Evolutionary conservation across 768 basidiomycete genomes (phyloP).

Genomic region (Rickenella mellea): DNA sequence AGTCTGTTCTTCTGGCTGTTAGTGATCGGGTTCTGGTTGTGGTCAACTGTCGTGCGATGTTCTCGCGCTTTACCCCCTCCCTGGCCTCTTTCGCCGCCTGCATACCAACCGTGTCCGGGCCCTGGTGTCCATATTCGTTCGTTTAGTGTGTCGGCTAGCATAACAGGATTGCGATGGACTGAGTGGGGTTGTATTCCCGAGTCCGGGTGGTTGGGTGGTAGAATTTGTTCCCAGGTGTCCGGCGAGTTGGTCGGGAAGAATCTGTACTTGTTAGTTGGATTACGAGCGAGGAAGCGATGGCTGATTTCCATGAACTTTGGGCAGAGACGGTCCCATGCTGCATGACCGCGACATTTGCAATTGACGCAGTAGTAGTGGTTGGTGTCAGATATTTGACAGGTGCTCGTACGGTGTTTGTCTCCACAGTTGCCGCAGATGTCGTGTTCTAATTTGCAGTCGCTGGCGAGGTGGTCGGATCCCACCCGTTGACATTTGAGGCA

Average conservation of each 20-base stretch:
- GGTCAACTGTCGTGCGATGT: background rate
- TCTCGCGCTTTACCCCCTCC: background rate
- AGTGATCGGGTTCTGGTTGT: background rate
- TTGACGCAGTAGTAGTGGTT: conserved; percentile 13
- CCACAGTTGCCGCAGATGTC: conserved; percentile 13
- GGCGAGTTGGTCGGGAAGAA: conserved; percentile 6
- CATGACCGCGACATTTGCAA: conserved; percentile 18
- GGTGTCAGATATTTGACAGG: conserved; percentile 8
- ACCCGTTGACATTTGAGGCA: conserved; percentile 20
- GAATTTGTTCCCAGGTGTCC: conserved; percentile 7
- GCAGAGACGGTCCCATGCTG: conserved; percentile 18
- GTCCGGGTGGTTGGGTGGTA: background rate
- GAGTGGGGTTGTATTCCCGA: too few relatives aligned
- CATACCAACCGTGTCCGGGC: background rate
- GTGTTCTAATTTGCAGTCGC: conserved; percentile 4
- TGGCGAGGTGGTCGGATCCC: conserved; percentile 7
- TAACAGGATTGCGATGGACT: background rate
- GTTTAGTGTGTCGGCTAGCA: background rate
- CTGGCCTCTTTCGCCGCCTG: conserved; percentile 2
- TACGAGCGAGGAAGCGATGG: background rate
- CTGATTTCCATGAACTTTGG: conserved; percentile 7
- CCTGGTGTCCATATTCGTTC: background rate
- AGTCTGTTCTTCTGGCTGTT: too few relatives aligned
- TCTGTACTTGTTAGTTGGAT: conserved; percentile 4
- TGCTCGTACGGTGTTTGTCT: conserved; percentile 9